Evolutionary conservation across 2,329 filamentous ascomycete genomes (phyloP).

Genomic region (Alternaria novae-zelandiae): DNA sequence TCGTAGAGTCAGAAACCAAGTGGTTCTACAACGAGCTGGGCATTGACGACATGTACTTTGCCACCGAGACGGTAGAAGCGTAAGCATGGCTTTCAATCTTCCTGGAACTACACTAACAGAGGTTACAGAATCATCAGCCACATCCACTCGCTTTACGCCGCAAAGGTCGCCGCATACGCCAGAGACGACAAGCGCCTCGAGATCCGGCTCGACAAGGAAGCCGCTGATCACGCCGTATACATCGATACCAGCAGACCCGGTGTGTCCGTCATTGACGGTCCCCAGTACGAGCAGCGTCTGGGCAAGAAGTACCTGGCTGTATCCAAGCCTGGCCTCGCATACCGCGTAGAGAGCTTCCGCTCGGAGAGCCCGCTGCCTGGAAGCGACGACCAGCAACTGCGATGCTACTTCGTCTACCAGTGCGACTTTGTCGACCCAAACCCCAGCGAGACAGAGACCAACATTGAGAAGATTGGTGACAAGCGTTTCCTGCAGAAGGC

Average conservation of each 20-base stretch:
- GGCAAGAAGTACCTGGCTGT: slow-evolving; percentile 95
- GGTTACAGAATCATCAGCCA: slow-evolving; percentile 75
- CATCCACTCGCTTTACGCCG: slow-evolving; percentile 94
- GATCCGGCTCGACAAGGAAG: slow-evolving; percentile 95
- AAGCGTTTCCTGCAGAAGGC: slow-evolving; percentile 95
- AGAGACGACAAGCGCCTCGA: slow-evolving; percentile 93
- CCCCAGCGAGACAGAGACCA: slow-evolving; percentile 78
- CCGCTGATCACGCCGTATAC: slow-evolving; percentile 92
- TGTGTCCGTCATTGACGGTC: slow-evolving; percentile 74
- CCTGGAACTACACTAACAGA: slow-evolving; percentile 16
- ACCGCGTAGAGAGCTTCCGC: slow-evolving; percentile 96
- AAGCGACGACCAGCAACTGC: slow-evolving; percentile 78
- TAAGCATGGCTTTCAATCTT: slow-evolving; percentile 25
- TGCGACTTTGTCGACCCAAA: slow-evolving; percentile 84
- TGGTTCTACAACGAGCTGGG: slow-evolving; percentile 99
- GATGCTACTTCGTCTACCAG: slow-evolving; percentile 99
- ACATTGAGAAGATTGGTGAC: slow-evolving; percentile 90
- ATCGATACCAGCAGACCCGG: slow-evolving; percentile 97
- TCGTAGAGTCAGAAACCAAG: slow-evolving; percentile 82
- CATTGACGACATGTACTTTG: slow-evolving; percentile 98
- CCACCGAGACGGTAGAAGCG: slow-evolving; percentile 82
- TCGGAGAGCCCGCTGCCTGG: slow-evolving; percentile 81
- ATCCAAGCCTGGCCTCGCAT: slow-evolving; percentile 72
- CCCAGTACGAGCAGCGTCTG: slow-evolving; percentile 91
- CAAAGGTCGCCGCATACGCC: slow-evolving; percentile 92